Evolutionary conservation across 106 monocot species (phyloP), one percentile per base, ranked within the genome.

Genomic region (Platanthera guangdongensis): DNA sequence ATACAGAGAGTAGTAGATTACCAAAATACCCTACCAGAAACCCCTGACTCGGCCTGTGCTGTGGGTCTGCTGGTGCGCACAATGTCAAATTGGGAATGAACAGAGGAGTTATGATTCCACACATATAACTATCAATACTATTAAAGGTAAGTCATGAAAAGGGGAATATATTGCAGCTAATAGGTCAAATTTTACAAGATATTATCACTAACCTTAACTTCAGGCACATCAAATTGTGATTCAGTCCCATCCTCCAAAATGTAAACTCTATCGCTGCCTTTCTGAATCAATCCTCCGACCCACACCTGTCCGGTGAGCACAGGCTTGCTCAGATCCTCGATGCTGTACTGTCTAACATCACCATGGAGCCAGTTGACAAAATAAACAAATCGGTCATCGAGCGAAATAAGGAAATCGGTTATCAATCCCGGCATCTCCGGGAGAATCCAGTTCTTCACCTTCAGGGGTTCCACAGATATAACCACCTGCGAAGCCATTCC

Each of bases 331-430:
- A 90, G 89, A 19, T 97, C 86, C 75, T 86, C 91, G 51, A 97
- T 97, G 80, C 89, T 97, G 81, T 97, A 97, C 71, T 97, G 96
- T 47, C 96, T 84, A 10, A 97, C 79, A 76, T 97, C 96, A 0
- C 96, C 96, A 75, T 97, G 96, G 1, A 97, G 82, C 96, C 96
- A 97, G 57, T 97, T 97, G 32, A 89, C 89, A 73, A 97, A 97
- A 80, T 97, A 97, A 53, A 97, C 81, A 75, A 65, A 97, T 11
- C 89, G 89, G 19, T 97, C 96, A 60, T 97, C 96, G 1, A 97
- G 89, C 13, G 96, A 97, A 59, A 97, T 84, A 4, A 97, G 87
- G n/a, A 97, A 97, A 73, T 97, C 93, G 19, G 93, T 97, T 76
- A 97, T 93, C 57, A 97, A 72, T 46, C 96, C 93, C 18, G 96